Evolutionary conservation across 345 rosid genomes (phyloP), one percentile per base, ranked within the genome.

Genomic region (Citrus maxima): DNA sequence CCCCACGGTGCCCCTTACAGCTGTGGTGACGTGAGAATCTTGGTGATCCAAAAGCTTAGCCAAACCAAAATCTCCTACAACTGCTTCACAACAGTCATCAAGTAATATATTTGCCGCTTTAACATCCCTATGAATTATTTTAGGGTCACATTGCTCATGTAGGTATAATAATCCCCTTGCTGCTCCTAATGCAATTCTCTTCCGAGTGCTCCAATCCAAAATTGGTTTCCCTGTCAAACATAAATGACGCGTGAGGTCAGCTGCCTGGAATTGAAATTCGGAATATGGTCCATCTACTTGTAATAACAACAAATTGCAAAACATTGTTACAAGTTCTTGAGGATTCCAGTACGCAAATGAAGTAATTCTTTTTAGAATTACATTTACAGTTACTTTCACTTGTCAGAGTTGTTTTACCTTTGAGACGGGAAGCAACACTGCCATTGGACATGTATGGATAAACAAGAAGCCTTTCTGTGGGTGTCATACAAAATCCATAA

Each of bases 391-490:
- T 35, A 30, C 22, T 61, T 25, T 40, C 6, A 18, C 5, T 27
- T 49, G 30, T 27, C 55, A 46, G 12, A 38, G 27, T 32, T 69
- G 24, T 54, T 25, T 66, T 84, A 93, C 98, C 99, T 88, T 93
- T 93, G 78, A 96, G 94, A 79, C 98, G 97, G 54, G 92, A 92
- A 40, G 98, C 99, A 7, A 95, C 99, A 35, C 99, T 95, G 81
- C 99, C 98, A 70, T 95, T 95, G 35, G 97, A 92, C 99, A 95
- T 95, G 85, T 87, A 92, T 2, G 99, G 98, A 63, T 96, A 96
- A 73, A 96, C 95, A 35, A 96, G 93, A 73, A 96, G 93, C 89
- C 92, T 91, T 81, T 96, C 99, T 10, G 93, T 76, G 5, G 93
- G 83, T 9, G 99, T 89, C 80, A 96, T 88, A 72, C 95, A 92